A percentile compares a stretch with the other conserved stretches of the same genome.
These are phyloP conservation scores for Apostasia shenzhenica DNA, from an alignment of 106 monocot genomes.

Conservation along the genomic window DNA sequence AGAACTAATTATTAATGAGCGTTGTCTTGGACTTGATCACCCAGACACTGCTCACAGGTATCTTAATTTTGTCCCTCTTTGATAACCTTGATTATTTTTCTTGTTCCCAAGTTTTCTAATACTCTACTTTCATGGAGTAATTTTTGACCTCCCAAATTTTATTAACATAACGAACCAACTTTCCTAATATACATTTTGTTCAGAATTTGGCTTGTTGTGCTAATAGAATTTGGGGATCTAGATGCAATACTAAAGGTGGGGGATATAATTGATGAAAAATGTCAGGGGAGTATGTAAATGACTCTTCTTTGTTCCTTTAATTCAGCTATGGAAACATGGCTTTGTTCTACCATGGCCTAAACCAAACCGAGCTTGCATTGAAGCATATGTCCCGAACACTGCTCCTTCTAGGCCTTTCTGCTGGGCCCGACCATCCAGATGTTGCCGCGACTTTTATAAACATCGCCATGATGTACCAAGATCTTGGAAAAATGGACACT, in stretches of 20 bases:
- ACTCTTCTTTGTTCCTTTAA: background rate
- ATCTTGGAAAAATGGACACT: constrained; percentile 84
- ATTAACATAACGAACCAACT: too few relatives aligned
- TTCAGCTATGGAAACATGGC: constrained; percentile 98
- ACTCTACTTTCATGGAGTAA: too few relatives aligned
- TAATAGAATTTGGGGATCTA: too few relatives aligned
- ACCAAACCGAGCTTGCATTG: constrained; percentile 85
- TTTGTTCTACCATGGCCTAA: constrained; percentile 90
- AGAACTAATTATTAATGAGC: constrained; percentile 95
- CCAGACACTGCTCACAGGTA: constrained; percentile 92
- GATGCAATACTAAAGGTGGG: too few relatives aligned
- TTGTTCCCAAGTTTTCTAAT: too few relatives aligned
- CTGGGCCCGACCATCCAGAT: constrained; percentile 92
- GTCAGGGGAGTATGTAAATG: too few relatives aligned
- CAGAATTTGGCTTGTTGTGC: too few relatives aligned
- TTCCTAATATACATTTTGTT: too few relatives aligned
- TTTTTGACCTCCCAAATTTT: too few relatives aligned
- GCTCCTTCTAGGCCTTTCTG: constrained; percentile 68
- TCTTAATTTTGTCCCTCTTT: background rate
- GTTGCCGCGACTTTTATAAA: constrained; percentile 95
- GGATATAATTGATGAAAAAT: too few relatives aligned
- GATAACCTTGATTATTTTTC: background rate
- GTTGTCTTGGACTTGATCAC: constrained; percentile 94
- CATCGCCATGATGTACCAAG: constrained; percentile 98
- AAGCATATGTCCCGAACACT: constrained; percentile 83